Evolutionary conservation across 768 basidiomycete genomes (phyloP).

Genomic region (Termitomyces sp.): DNA sequence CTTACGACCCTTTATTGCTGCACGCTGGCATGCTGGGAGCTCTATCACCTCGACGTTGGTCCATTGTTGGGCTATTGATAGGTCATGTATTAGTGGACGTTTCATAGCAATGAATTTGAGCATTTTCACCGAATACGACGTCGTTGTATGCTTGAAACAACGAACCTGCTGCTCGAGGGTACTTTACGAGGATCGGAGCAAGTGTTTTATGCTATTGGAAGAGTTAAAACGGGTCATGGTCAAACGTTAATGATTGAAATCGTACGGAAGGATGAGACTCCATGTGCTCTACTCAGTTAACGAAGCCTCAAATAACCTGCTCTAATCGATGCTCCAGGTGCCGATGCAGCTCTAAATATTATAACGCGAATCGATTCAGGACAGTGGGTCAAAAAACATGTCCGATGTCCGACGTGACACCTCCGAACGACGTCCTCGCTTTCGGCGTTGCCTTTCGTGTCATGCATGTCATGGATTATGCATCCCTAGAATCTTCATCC

Average conservation of each 20-base stretch:
- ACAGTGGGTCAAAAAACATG: neutral
- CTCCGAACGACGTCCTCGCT: slow-evolving; percentile 1
- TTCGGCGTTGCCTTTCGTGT: neutral
- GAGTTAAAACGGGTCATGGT: neutral
- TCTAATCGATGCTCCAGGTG: neutral
- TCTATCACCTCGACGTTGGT: slow-evolving; percentile 59
- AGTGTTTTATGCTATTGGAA: slow-evolving; percentile 41
- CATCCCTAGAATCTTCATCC: slow-evolving; percentile 35
- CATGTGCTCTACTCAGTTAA: slow-evolving; percentile 6
- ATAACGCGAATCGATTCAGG: neutral
- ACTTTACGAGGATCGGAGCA: slow-evolving; percentile 48
- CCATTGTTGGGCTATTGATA: slow-evolving; percentile 67
- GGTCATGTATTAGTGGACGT: neutral
- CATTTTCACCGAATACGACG: slow-evolving; percentile 49
- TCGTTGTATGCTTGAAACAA: slow-evolving; percentile 81
- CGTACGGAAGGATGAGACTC: slow-evolving; percentile 23
- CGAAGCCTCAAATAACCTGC: neutral
- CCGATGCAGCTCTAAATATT: neutral
- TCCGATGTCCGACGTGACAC: slow-evolving; percentile 9
- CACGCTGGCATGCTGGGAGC: slow-evolving; percentile 48
- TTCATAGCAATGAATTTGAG: neutral
- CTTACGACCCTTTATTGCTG: slow-evolving; percentile 56
- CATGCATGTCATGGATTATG: slow-evolving; percentile 34
- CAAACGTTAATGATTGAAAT: neutral
- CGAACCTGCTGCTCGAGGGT: slow-evolving; percentile 56